Evolutionary conservation across 371 early-diverging fungal species (phyloP), one percentile per base, ranked within the genome.

Genomic region (Rhizomucor miehei): DNA sequence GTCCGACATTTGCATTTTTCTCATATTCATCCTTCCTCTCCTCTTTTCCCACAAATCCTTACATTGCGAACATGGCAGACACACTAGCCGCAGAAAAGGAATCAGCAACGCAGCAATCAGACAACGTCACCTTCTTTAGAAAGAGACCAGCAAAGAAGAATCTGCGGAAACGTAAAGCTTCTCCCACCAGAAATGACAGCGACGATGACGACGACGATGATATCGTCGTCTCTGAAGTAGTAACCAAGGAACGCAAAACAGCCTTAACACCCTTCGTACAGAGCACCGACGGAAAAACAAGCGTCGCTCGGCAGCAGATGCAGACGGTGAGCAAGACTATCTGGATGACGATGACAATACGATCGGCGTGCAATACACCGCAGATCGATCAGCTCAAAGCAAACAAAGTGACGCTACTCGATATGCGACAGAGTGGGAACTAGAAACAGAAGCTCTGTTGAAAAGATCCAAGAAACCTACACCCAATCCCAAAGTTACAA

Each of bases 141-240:
- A 85, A 85, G 59, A 63, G 81, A 24, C 55, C 69, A 6, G 66
- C 77, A 20, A 75, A 68, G 34, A 82, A 81, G 59, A 82, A 76
- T 36, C 63, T 81, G 35, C 75, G 83, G 34, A 58, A 56, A 11
- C 57, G 62, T 13, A 39, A 38, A 14, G 17, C 36, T 20, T 44
- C 46, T 11, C 38, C 46, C 36, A 36, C n/a, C 21, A 29, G 25
- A 20, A 54, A 67, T 16, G 77, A 73, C 57, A 71, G 69, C 43
- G 75, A 79, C 23, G 62, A 62, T 39, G 60, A 63, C 36, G 63
- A 74, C 52, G 67, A 71, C 43, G 66, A 68, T 9, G 68, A 70
- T 36, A 64, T 56, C 14, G 45, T 62, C 20, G 58, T 62, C 4
- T 73, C 77, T 4, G 66, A 69, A 52, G 72, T 75, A 12, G 70